These are phyloP conservation scores for Globisporangium lucens DNA, from an alignment of 352 stramenopile species.

Conservation along the genomic window DNA sequence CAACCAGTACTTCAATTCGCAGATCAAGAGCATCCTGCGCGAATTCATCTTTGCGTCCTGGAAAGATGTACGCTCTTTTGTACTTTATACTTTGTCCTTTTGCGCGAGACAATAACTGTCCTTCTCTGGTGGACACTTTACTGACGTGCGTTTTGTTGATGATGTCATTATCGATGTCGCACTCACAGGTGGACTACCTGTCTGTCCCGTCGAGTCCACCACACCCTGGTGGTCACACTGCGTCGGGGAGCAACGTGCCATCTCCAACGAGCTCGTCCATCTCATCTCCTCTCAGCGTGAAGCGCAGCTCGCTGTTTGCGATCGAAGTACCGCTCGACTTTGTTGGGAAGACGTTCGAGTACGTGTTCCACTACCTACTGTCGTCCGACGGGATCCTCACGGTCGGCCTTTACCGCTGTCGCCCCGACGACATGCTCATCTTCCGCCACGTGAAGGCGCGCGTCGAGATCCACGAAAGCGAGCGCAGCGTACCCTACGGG, in stretches of 20 bases:
- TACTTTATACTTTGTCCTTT: neutral
- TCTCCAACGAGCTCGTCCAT: constrained; percentile 39
- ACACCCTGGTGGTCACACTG: neutral
- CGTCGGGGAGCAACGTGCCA: neutral
- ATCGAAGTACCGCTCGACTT: constrained; percentile 82
- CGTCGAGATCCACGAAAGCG: constrained; percentile 54
- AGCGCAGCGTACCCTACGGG: constrained; percentile 74
- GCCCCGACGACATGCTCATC: constrained; percentile 38
- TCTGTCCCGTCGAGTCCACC: constrained; percentile 22
- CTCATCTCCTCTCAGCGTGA: constrained; percentile 26
- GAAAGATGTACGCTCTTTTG: constrained; percentile 38
- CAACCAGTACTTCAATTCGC: constrained; percentile 87
- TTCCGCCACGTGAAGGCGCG: constrained; percentile 24
- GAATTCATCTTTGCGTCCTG: constrained; percentile 86
- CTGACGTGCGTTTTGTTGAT: neutral
- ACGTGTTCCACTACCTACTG: constrained; percentile 80
- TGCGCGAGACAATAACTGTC: neutral
- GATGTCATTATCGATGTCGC: neutral
- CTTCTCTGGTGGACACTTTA: neutral
- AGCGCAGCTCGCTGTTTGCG: constrained; percentile 77
- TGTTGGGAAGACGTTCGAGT: constrained; percentile 76
- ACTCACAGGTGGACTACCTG: constrained; percentile 34
- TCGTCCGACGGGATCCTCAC: constrained; percentile 78
- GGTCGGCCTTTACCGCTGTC: constrained; percentile 75
- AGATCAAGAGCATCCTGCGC: constrained; percentile 84